Conservation (phyloP, 805 yeast species). For the Teunomyces lycoperdinae region DNA sequence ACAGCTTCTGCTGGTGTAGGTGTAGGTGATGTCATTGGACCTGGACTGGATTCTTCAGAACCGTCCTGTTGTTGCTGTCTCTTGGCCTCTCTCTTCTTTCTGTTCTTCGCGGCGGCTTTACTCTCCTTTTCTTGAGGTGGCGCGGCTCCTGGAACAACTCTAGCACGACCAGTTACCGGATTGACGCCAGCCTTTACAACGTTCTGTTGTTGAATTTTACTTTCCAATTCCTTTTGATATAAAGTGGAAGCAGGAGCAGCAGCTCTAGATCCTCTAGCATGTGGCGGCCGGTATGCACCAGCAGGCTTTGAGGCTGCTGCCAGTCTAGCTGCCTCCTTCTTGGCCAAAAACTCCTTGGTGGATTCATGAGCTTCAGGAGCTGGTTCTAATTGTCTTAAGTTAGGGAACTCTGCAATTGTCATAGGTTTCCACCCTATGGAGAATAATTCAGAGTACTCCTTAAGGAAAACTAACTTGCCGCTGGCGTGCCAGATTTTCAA, state of each 20-base stretch:
- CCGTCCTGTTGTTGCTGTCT: conserved; percentile 21
- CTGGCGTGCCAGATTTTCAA: conserved; percentile 89
- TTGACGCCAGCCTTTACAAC: conserved; percentile 14
- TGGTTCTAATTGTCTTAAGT: conserved; percentile 46
- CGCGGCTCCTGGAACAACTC: conserved; percentile 59
- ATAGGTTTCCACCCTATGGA: conserved; percentile 84
- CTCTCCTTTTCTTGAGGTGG: conserved; percentile 47
- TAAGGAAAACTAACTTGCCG: conserved; percentile 75
- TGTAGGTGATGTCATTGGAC: conserved; percentile 11
- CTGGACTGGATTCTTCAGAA: conserved; percentile 10
- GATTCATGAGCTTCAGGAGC: conserved; percentile 70
- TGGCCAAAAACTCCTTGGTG: conserved; percentile 56
- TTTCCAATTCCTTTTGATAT: conserved; percentile 53
- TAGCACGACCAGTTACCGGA: conserved; percentile 27
- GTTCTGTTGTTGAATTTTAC: conserved; percentile 12
- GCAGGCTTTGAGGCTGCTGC: conserved; percentile 53
- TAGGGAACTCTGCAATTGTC: conserved; percentile 51
- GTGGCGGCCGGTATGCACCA: conserved; percentile 97
- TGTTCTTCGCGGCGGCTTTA: conserved; percentile 68
- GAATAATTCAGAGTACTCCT: conserved; percentile 78
- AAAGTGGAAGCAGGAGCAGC: conserved; percentile 46
- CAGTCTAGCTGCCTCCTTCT: conserved; percentile 32
- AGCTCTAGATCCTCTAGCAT: conserved; percentile 58
- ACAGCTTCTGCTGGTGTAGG: conserved; percentile 15
- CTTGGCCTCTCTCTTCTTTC: conserved; percentile 69